Evolutionary conservation across 2,329 filamentous ascomycete species (phyloP), one percentile per base, ranked within the genome.

Genomic region (Phyllosticta capitalensis): DNA sequence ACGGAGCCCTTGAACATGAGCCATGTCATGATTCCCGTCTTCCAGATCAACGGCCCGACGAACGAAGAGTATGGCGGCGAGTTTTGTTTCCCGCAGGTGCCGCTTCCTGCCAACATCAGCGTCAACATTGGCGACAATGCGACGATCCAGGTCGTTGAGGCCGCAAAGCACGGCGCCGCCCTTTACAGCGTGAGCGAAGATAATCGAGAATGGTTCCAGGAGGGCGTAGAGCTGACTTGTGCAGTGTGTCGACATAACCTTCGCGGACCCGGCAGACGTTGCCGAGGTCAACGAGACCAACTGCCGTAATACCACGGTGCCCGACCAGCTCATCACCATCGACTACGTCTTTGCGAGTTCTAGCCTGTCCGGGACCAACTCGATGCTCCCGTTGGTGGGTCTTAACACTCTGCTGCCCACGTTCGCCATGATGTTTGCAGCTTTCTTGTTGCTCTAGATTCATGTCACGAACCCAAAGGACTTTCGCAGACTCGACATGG

Each of bases 181-280:
- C 74, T 96, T 48, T 96, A 87, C 70, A 91, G 88, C 62, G 89
- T 92, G 78, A 65, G 86, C 76, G 54, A 21, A 19, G 54, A 52
- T 55, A 20, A 22, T 57, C 14, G 28, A 14, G 26, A 7, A 24
- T 33, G 28, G 14, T 14, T 24, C 19, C 28, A 9, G 10, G 14
- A n/a, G 3, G 28, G 17, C 19, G 24, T 26, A 26, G n/a, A 4
- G 19, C 56, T 58, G 50, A 58, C 50, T 14, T 26, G 33, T 14
- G 53, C n/a, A 96, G 90, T 97, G 94, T 71, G 92, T 95, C 66
- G 92, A 97, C 70, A 95, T 97, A 67, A 92, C 88, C 53, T 95
- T 97, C 67, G 89, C 87, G 54, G 88, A 91, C 1, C 88, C 89
- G 22, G 77, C 84, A 67, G 87, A 95, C 69, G 84, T 95, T 55